These are phyloP conservation scores for Candolleomyces efflorescens DNA, from an alignment of 768 basidiomycete species.

Conservation along the genomic window DNA sequence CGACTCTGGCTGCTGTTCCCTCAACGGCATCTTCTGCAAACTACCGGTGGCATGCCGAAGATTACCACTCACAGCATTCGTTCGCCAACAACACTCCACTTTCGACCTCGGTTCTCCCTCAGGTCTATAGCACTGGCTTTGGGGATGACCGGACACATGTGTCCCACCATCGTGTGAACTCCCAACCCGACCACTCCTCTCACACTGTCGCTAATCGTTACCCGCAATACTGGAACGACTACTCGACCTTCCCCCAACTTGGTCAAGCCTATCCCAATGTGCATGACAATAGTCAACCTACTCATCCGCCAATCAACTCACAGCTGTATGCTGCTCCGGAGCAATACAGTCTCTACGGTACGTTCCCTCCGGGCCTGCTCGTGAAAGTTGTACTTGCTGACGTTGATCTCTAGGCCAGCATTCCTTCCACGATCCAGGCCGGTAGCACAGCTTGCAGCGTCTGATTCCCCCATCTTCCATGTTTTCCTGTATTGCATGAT, in stretches of 20 bases:
- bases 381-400: not conserved
- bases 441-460: not conserved
- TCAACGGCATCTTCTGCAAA: constrained; percentile 8
- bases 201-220: constrained; percentile 27
- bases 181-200: constrained; percentile 6
- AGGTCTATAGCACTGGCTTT: constrained; percentile 71
- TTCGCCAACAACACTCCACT: constrained; percentile 41
- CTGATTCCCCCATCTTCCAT: not conserved
- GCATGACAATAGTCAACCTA: constrained; percentile 13
- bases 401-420: not conserved
- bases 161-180: constrained; percentile 1
- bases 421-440: constrained; percentile 1
- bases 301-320: constrained; percentile 13
- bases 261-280: constrained; percentile 34
- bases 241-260: constrained; percentile 47
- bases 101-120: constrained; percentile 71
- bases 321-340: constrained; percentile 21
- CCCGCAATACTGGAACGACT: constrained; percentile 55
- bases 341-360: constrained; percentile 23
- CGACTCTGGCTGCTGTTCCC: constrained; percentile 10
- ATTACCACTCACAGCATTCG: constrained; percentile 15
- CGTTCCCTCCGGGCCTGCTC: constrained; percentile 2
- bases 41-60: constrained; percentile 15
- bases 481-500: not conserved
- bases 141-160: constrained; percentile 40